Base-by-base conservation (phyloP, 2,329 filamentous ascomycete genomes). In the Nemania abortiva region DNA sequence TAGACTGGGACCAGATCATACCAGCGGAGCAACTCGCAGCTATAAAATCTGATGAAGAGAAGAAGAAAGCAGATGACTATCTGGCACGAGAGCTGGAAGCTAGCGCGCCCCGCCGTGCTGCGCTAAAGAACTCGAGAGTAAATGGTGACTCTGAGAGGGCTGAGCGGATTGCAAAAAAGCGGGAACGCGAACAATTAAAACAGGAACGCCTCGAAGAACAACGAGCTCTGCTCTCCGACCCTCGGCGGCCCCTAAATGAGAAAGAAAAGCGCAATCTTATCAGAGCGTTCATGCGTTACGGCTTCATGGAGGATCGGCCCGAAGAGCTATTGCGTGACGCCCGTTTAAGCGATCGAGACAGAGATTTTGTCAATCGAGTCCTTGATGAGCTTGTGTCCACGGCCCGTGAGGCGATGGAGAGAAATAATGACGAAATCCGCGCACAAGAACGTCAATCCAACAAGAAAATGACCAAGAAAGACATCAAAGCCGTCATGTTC, bases 1-100 rank as follows among this genome's bases (percentile, higher is more conserved):
- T 98, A 29, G 94, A 97, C 74, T 99, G 96, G 96, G 96, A 99
- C 76, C 92, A 98, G 73, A 99, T 99, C 75, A 98, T 99, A 74
- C 97, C 96, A 0, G 94, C 95, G 68, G 94, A 97, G 7, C 91
- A 97, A 76, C 87, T 99, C 20, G 95, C 95, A 18, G 91, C 90
- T 69, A 92, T 98, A 81, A 97, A 97, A 79, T 91, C 90, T 0
- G 93, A 97, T 59, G 95, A 98, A 76, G 92, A 97, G 74, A 90
- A 91, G 79, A 92, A 92, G 77, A 89, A 92, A 65, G 90, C 97
- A 65, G 93, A 95, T 15, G 90, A 92, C 55, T 97, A 96, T 73
- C 88, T 97, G 1, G 91, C 90, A 29, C 91, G 91, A 75, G 88
- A 96, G 55, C 89, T 96, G 65, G 94, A 96, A 72, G 92, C 96